Percentiles rank a stretch among this genome's conserved stretches.
Evolutionary conservation across 23 red algal species (phyloP).

Genomic region (Gracilaria gracilis): DNA sequence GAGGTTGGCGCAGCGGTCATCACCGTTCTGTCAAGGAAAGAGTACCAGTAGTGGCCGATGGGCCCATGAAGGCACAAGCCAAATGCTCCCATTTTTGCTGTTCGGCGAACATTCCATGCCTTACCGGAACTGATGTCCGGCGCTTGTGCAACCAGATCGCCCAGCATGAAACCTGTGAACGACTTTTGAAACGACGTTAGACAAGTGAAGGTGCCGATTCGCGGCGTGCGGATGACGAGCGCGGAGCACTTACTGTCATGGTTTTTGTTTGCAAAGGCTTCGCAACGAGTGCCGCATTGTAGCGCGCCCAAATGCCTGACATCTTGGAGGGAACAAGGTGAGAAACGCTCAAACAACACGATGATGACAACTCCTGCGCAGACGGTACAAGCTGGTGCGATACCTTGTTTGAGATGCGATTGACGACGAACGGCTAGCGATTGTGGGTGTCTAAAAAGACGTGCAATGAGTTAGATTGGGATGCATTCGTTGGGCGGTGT

Average conservation of each 20-base stretch:
- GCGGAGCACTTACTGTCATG: slow-evolving; percentile 83
- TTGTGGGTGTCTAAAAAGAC: no score
- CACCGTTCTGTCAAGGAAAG: slow-evolving; percentile 92
- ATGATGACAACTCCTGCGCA: background rate
- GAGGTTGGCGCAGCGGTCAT: slow-evolving; percentile 92
- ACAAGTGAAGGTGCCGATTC: background rate
- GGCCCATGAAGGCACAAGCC: slow-evolving; percentile 93
- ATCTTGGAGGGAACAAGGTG: slow-evolving; percentile 22
- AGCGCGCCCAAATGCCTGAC: slow-evolving; percentile 96
- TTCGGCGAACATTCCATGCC: slow-evolving; percentile 90
- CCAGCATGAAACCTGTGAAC: slow-evolving; percentile 93
- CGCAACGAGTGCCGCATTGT: slow-evolving; percentile 86
- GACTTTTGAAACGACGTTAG: slow-evolving; percentile 64
- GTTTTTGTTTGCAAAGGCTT: slow-evolving; percentile 97
- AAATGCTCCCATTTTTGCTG: slow-evolving; percentile 92
- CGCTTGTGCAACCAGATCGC: slow-evolving; percentile 98
- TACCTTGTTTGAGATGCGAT: background rate
- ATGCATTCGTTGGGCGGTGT: background rate
- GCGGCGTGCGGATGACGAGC: background rate
- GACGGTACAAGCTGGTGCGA: background rate
- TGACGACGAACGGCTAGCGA: background rate
- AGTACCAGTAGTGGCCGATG: slow-evolving; percentile 99
- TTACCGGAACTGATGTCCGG: slow-evolving; percentile 89
- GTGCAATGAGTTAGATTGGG: no score
- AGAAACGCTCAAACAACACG: background rate